phyloP scores from a whole-genome alignment of 1,139 yeast genomes.

The Kluyveromyces marxianus region DNA sequence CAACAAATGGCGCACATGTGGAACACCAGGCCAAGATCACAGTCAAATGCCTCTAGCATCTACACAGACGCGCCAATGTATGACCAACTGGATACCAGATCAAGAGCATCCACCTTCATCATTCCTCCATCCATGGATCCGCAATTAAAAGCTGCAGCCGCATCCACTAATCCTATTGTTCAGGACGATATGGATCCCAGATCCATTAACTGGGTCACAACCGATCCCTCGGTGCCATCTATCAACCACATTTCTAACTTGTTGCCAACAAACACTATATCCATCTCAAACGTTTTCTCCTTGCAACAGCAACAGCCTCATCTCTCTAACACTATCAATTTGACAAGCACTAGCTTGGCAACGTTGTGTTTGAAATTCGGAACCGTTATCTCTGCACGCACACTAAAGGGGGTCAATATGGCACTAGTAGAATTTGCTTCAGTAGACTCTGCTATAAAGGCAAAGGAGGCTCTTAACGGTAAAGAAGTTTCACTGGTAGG shows the following conservation, averaged over 20 bases:
- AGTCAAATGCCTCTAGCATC: conserved; percentile 27
- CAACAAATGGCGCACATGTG: conserved; percentile 7
- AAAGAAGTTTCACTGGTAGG: conserved; percentile 72
- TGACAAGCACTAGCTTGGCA: conserved; percentile 31
- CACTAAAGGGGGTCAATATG: conserved; percentile 43
- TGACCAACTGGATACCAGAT: conserved; percentile 26
- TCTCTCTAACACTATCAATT: conserved; percentile 27
- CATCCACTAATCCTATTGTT: conserved; percentile 34
- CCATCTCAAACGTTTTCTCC: conserved; percentile 63
- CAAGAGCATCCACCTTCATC: conserved; percentile 37
- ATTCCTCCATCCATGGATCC: conserved; percentile 13
- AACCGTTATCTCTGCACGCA: conserved; percentile 48
- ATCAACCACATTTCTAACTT: conserved; percentile 26
- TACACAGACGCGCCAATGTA: conserved; percentile 23
- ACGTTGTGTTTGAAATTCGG: conserved; percentile 48
- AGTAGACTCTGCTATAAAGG: conserved; percentile 68
- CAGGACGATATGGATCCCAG: conserved; percentile 50
- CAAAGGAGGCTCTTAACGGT: conserved; percentile 70
- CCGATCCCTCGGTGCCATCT: conserved; percentile 64
- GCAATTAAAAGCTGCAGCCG: conserved; percentile 10
- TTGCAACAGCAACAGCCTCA: conserved; percentile 43
- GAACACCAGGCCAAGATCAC: conserved; percentile 21
- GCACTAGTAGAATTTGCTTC: conserved; percentile 70
- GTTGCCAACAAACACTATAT: conserved; percentile 52
- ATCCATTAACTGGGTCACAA: conserved; percentile 46